A percentile compares a stretch with the other conserved stretches of the same genome.
Evolutionary conservation across 23 red algal species (phyloP).

Genomic region (Gracilariopsis chorda): DNA sequence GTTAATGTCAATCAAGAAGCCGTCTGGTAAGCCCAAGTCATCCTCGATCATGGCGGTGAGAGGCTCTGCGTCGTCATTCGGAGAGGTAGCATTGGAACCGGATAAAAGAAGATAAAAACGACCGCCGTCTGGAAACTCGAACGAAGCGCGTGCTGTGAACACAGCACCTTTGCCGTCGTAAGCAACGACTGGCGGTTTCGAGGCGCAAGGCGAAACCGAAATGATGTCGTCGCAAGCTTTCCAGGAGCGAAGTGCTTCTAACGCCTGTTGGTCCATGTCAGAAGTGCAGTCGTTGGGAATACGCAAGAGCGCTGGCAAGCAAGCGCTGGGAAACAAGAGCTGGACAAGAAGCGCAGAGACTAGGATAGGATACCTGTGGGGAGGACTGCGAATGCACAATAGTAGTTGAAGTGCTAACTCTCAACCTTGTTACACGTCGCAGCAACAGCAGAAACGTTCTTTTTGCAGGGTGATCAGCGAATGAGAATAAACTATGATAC

Average conservation of each 20-base stretch:
- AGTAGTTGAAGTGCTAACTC: no score
- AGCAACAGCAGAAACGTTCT: no score
- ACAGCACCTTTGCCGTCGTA: not conserved
- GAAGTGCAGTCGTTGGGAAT: no score
- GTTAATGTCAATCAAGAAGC: slow-evolving; percentile 49
- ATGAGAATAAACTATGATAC: no score
- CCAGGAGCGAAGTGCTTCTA: slow-evolving; percentile 2
- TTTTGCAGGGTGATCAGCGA: no score
- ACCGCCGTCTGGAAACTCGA: slow-evolving; percentile 55
- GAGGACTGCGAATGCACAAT: no score
- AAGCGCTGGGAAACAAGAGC: no score
- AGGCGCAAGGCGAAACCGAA: not conserved
- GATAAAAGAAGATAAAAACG: slow-evolving; percentile 42
- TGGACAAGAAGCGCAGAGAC: no score
- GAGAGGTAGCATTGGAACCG: slow-evolving; percentile 2
- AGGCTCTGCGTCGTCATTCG: not conserved
- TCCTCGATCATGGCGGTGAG: slow-evolving; percentile 39
- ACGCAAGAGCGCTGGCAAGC: no score
- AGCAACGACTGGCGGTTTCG: not conserved
- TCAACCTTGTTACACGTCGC: no score
- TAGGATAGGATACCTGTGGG: no score
- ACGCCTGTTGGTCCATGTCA: not conserved
- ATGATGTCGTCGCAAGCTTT: not conserved
- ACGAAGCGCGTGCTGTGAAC: slow-evolving; percentile 40
- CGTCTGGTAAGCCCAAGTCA: slow-evolving; percentile 47